Percentiles rank a stretch among this genome's conserved stretches.
Conservation (phyloP, 208 protist species). For the Acanthamoeba lenticulata region DNA sequence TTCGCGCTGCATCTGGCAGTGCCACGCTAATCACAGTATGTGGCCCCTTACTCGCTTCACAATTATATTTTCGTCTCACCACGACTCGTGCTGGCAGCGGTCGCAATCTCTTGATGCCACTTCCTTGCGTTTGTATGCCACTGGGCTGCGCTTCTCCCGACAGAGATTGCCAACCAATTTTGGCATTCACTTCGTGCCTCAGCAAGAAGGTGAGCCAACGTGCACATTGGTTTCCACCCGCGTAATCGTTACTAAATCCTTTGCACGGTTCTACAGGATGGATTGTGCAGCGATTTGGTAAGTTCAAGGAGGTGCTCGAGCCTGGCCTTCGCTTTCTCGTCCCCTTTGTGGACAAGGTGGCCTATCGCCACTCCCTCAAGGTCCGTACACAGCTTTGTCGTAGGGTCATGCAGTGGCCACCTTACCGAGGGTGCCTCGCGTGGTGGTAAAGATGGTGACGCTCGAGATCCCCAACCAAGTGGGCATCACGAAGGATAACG, state of each 20-base stretch:
- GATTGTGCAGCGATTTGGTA: slow-evolving; percentile 95
- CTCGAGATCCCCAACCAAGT: slow-evolving; percentile 57
- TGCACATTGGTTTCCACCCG: not conserved
- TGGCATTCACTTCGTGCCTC: slow-evolving; percentile 19
- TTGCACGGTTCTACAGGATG: not conserved
- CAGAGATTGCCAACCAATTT: slow-evolving; percentile 27
- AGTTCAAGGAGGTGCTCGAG: slow-evolving; percentile 92
- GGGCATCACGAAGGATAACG: slow-evolving; percentile 91
- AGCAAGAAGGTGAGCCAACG: slow-evolving; percentile 17
- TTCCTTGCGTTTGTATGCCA: not conserved
- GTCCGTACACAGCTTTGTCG: slow-evolving; percentile 84
- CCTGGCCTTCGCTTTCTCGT: slow-evolving; percentile 93
- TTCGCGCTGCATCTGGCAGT: too few species aligned
- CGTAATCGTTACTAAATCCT: too few species aligned
- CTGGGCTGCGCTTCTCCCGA: not conserved
- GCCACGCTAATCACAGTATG: too few species aligned
- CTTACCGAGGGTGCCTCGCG: not conserved
- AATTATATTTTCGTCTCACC: too few species aligned
- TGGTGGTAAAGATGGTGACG: not conserved
- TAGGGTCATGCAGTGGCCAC: slow-evolving; percentile 85
- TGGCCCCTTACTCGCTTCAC: too few species aligned
- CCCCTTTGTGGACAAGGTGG: slow-evolving; percentile 93
- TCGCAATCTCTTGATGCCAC: not conserved
- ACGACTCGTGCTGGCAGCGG: not conserved
- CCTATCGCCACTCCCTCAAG: slow-evolving; percentile 95